Evolutionary conservation across 2,329 filamentous ascomycete genomes (phyloP), one percentile per base, ranked within the genome.

Genomic region (Penicillium sp.): DNA sequence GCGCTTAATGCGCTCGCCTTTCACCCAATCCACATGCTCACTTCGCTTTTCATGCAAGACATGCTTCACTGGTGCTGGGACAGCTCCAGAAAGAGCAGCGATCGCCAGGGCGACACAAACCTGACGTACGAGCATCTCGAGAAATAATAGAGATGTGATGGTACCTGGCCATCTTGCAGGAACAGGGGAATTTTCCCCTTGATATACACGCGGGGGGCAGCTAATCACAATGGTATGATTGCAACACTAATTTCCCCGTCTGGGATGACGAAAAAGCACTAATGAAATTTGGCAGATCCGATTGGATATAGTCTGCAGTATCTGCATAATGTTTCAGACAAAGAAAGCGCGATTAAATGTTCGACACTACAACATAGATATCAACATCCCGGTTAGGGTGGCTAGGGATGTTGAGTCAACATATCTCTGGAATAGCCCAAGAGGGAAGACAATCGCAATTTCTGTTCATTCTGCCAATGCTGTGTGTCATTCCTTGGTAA

Each of bases 1-100:
- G 19, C 69, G 60, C 23, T 74, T 66, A 48, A 78, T 61, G 34
- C 72, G 72, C 45, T 72, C 64, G 29, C 71, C 61, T 63, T 75
- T 76, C 23, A 71, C 60, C 77, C 78, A 79, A 50, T 72, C 69
- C 23, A 69, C 64, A 2, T 70, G 65, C 5, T 55, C 34, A 13
- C 66, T 61, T 34, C 77, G 74, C 62, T 75, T 76, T 60, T 80
- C 77, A 60, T 79, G 78, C 11, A 77, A 59, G 25, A 78, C 75
- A 70, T 79, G 76, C 39, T 64, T 70, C 27, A 65, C 43, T 0
- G 68, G 60, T 27, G 63, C 53, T 9, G 71, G 72, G 8, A 59
- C 64, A 33, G 71, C 71, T 47, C 61, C 57, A 27, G 65, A 54
- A 15, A 68, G 46, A 33, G 62, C 61, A 23, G 60, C 60, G 47